These are phyloP conservation scores for Boletus fagicola DNA, from an alignment of 768 basidiomycete genomes.

Conservation along the genomic window DNA sequence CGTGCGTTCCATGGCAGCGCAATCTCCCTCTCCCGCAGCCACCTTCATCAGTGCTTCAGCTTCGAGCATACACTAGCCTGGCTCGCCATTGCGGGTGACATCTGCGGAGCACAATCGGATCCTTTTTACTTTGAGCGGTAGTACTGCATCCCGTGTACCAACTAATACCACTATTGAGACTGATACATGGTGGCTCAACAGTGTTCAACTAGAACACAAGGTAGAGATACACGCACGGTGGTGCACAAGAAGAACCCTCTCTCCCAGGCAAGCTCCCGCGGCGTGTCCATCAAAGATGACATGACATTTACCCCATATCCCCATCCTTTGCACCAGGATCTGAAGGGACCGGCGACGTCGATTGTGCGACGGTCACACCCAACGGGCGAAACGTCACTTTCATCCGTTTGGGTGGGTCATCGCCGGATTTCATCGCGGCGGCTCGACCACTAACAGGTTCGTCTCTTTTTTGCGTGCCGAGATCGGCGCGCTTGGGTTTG, in stretches of 20 bases:
- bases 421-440: slow-evolving; percentile 31
- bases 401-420: slow-evolving; percentile 62
- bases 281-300: neutral
- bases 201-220: slow-evolving; percentile 5
- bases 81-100: too few relatives aligned
- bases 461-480: slow-evolving; percentile 46
- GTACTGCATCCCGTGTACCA: slow-evolving; percentile 3
- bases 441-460: slow-evolving; percentile 21
- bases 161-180: slow-evolving; percentile 3
- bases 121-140: neutral
- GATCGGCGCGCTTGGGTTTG: slow-evolving; percentile 56
- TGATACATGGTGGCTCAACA: slow-evolving; percentile 6
- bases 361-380: slow-evolving; percentile 28
- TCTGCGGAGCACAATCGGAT: neutral
- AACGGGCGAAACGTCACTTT: slow-evolving; percentile 64
- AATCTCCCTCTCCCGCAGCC: neutral
- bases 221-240: slow-evolving; percentile 10
- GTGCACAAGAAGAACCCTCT: slow-evolving; percentile 18
- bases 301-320: slow-evolving; percentile 56
- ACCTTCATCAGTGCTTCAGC: neutral
- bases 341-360: slow-evolving; percentile 49
- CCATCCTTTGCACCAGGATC: slow-evolving; percentile 69
- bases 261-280: slow-evolving; percentile 35
- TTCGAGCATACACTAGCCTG: neutral
- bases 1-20: neutral